These are phyloP conservation scores for Syzygium aromaticum DNA, from an alignment of 345 rosid species.

Conservation along the genomic window DNA sequence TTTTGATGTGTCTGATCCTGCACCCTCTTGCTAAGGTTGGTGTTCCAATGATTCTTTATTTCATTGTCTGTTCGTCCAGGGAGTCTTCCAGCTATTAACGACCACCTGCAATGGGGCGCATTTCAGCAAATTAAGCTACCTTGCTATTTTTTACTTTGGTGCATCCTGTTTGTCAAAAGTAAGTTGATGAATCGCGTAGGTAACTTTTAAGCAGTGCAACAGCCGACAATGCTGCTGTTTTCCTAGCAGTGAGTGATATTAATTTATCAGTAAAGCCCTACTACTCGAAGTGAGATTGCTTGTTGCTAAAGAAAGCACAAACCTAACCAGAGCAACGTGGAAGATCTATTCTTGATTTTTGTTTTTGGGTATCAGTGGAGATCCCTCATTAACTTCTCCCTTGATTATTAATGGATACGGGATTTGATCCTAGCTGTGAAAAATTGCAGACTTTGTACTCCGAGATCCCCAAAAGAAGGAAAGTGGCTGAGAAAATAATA, in stretches of 20 bases:
- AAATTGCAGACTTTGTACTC: not conserved
- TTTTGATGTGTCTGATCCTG: not conserved
- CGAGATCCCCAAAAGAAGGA: not conserved
- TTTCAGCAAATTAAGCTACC: not conserved
- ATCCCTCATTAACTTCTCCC: not conserved
- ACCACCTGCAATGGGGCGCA: slow-evolving; percentile 1
- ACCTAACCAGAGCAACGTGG: not conserved
- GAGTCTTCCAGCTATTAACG: slow-evolving; percentile 10
- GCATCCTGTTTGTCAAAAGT: not conserved
- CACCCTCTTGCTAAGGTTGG: slow-evolving; percentile 3
- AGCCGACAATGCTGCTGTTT: not conserved
- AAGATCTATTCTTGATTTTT: not conserved
- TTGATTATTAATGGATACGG: not conserved
- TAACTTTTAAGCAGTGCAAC: not conserved
- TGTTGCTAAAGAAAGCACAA: not conserved
- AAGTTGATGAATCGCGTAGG: not conserved
- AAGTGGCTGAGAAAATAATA: not conserved
- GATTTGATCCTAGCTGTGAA: not conserved
- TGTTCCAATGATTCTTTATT: slow-evolving; percentile 15
- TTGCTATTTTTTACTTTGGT: not conserved
- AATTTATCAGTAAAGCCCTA: not conserved
- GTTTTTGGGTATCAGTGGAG: not conserved
- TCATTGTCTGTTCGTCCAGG: slow-evolving; percentile 18
- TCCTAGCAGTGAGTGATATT: not conserved
- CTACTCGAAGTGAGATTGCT: not conserved